Base-by-base conservation (phyloP, 495 filamentous ascomycete genomes). In the Aspergillus indologenus region DNA sequence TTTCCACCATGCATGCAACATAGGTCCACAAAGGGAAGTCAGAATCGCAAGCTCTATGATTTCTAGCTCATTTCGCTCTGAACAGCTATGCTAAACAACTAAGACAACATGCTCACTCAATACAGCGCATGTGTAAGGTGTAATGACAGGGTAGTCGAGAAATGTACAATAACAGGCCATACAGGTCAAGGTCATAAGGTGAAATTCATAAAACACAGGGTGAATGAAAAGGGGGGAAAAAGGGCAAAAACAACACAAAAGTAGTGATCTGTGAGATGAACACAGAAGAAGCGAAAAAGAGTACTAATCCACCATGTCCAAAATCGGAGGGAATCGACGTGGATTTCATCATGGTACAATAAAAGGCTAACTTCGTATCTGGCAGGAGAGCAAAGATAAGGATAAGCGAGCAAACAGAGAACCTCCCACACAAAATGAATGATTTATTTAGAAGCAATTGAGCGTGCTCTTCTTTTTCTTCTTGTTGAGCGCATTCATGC, bases 401-500 rank as follows among this genome's bases (percentile, higher is more conserved):
- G 45, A 61, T 65, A 58, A 34, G 56, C 56, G 57, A 60, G 63
- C 45, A 31, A 49, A 59, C 56, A 62, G 54, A n/a, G 29, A 64
- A 62, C 9, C n/a, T 19, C 44, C 31, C 45, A 45, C 20, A 29
- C 15, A 45, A 43, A 45, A 42, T 59, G 61, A 43, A 29, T 50
- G 56, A 22, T 49, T 60, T 61, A 40, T 6, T 40, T 71, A 98
- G 76, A 98, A 98, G 80, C 94, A 98, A 77, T 96, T 97, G 66
- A 98, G 85, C 29, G 88, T 90, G 68, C 90, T 88, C 85, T 94
- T 94, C 85, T 96, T 96, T 80, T 92, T 96, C 77, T 92, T 92
- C 71, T 83, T 85, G 69, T 86, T 88, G 67, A 96, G 86, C n/a
- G 85, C 88, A 58, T 89, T 87, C 93, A 98, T 97, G 14, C 92